Conservation (phyloP, 1,284 basidiomycete species). For the Phlebopus sp. region DNA sequence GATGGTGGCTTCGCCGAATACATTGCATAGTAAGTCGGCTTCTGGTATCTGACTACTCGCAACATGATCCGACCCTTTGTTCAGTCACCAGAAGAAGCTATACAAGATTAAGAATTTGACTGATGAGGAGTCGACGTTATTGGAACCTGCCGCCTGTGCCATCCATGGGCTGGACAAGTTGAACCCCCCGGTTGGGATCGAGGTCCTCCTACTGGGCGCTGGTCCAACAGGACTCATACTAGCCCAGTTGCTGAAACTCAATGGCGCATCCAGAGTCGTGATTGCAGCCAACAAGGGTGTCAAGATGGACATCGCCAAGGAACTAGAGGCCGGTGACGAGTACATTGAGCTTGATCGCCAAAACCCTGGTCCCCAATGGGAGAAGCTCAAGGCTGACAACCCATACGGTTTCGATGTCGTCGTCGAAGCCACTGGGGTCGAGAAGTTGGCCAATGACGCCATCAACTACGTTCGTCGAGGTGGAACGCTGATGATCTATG, state of each 20-base stretch:
- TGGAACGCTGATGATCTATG: constrained; percentile 71
- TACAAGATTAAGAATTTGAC: constrained; percentile 83
- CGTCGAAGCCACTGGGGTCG: constrained; percentile 82
- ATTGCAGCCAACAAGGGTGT: constrained; percentile 84
- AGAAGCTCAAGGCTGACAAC: constrained; percentile 71
- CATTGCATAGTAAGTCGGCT: constrained; percentile 62
- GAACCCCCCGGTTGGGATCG: constrained; percentile 70
- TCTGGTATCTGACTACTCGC: background rate
- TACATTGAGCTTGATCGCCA: constrained; percentile 80
- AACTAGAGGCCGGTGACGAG: constrained; percentile 74
- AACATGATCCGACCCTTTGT: background rate
- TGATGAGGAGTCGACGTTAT: constrained; percentile 86
- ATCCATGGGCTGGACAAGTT: constrained; percentile 88
- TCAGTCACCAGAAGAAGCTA: constrained; percentile 64
- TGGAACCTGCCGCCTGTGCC: constrained; percentile 86
- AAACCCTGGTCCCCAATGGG: constrained; percentile 79
- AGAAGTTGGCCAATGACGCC: constrained; percentile 74
- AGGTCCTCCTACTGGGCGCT: constrained; percentile 75
- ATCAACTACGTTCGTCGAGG: constrained; percentile 85
- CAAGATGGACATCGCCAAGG: constrained; percentile 79
- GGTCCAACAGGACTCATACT: constrained; percentile 83
- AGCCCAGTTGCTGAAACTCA: constrained; percentile 81
- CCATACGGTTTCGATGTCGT: constrained; percentile 88
- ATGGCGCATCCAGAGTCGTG: constrained; percentile 73
- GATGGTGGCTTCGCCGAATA: constrained; percentile 89